Evolutionary conservation across 2,329 filamentous ascomycete genomes (phyloP).

Genomic region (Ascochyta fabae): DNA sequence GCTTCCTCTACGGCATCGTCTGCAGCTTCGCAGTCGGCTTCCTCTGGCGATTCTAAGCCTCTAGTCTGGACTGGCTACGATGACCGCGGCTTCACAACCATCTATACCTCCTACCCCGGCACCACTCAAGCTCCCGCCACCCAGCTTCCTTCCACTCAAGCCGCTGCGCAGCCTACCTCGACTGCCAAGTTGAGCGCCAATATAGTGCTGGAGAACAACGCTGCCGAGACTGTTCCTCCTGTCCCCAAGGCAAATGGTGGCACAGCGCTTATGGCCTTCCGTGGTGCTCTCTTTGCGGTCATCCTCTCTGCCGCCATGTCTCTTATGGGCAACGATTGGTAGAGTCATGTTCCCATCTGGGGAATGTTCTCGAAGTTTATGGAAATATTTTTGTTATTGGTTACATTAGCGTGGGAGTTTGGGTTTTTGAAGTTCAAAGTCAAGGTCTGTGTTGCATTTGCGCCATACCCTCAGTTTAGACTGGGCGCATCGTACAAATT

Average conservation of each 20-base stretch:
- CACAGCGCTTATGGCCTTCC: not conserved
- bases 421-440: conserved; percentile 9
- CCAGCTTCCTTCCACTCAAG: conserved; percentile 5
- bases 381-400: not conserved
- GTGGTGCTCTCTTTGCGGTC: too few species aligned
- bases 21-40: conserved; percentile 46
- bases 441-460: conserved; percentile 4
- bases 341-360: not conserved
- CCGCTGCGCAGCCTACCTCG: conserved; percentile 4
- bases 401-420: conserved; percentile 12
- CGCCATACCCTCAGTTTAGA: not conserved
- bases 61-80: conserved; percentile 56
- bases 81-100: conserved; percentile 58
- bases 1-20: conserved; percentile 61
- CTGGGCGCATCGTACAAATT: not conserved
- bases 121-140: conserved; percentile 18
- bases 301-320: not conserved
- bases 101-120: conserved; percentile 44
- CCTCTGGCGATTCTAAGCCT: conserved; percentile 37
- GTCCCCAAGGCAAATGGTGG: conserved; percentile 15
- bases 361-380: not conserved
- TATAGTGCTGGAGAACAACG: conserved; percentile 18
- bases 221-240: conserved; percentile 7
- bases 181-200: conserved; percentile 5
- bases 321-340: not conserved